A percentile compares a stretch with the other conserved stretches of the same genome.
Evolutionary conservation across 768 basidiomycete genomes (phyloP).

Genomic region (Suillus discolor): DNA sequence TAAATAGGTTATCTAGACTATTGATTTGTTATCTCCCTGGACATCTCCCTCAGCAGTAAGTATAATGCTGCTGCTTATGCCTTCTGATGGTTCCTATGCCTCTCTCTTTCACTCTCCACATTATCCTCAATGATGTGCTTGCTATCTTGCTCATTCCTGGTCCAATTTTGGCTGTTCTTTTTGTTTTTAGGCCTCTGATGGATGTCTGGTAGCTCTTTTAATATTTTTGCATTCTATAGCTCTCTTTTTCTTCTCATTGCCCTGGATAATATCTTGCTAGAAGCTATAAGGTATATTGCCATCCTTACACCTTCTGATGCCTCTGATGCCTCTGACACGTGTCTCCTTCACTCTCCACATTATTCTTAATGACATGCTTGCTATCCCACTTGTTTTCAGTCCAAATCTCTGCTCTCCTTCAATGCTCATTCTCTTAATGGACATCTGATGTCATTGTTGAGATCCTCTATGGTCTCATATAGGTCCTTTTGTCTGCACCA

Average conservation of each 20-base stretch:
- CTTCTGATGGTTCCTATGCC: neutral
- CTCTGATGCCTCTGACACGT: neutral
- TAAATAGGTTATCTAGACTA: neutral
- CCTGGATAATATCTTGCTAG: neutral
- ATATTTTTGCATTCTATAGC: neutral
- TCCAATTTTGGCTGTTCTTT: too few relatives aligned
- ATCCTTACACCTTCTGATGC: neutral
- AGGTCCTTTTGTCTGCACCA: neutral
- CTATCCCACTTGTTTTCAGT: too few relatives aligned
- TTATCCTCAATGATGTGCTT: neutral
- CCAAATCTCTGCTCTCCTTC: too few relatives aligned
- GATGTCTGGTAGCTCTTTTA: too few relatives aligned
- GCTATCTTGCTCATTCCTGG: too few relatives aligned
- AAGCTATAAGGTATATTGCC: neutral
- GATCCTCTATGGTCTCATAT: too few relatives aligned
- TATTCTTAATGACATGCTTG: too few relatives aligned
- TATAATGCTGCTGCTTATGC: neutral
- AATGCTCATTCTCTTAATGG: too few relatives aligned
- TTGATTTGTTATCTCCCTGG: neutral
- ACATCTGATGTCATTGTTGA: too few relatives aligned
- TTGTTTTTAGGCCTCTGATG: too few relatives aligned
- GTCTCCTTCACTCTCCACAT: neutral
- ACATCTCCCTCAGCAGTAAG: neutral
- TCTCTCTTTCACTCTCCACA: neutral
- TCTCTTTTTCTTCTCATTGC: neutral